phyloP scores from a whole-genome alignment of 768 basidiomycete genomes.

The Leucocoprinus leucothites region DNA sequence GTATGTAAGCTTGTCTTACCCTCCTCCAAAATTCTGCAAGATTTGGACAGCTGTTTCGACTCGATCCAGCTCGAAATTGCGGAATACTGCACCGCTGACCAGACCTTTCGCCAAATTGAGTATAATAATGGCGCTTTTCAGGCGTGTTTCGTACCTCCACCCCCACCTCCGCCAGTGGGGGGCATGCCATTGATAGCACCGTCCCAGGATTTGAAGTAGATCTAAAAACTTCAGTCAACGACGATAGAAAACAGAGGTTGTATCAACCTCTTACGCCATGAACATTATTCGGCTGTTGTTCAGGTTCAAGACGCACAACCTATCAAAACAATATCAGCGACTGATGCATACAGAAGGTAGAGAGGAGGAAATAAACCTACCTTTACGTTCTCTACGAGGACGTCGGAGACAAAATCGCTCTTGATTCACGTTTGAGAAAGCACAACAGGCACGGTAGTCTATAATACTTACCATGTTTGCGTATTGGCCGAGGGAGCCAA shows the following conservation, averaged over 20 bases:
- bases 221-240: slow-evolving; percentile 23
- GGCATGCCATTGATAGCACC: slow-evolving; percentile 48
- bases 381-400: slow-evolving; percentile 44
- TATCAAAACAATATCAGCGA: slow-evolving; percentile 15
- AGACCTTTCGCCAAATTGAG: slow-evolving; percentile 27
- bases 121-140: neutral
- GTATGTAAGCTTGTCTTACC: no score
- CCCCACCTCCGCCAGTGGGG: slow-evolving; percentile 56
- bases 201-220: slow-evolving; percentile 58
- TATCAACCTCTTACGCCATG: slow-evolving; percentile 42
- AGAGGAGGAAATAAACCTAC: slow-evolving; percentile 20
- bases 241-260: no score
- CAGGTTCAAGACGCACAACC: slow-evolving; percentile 45
- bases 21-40: slow-evolving; percentile 48
- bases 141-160: slow-evolving; percentile 30
- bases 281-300: slow-evolving; percentile 54
- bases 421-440: slow-evolving; percentile 18
- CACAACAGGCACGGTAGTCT: no score
- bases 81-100: slow-evolving; percentile 40
- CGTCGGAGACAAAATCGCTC: slow-evolving; percentile 54
- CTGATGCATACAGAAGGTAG: neutral
- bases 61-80: slow-evolving; percentile 42
- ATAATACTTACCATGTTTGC: slow-evolving; percentile 43
- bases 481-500: slow-evolving; percentile 60
- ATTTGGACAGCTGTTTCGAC: slow-evolving; percentile 45